Evolutionary conservation across 495 filamentous ascomycete species (phyloP).

Genomic region (Parathielavia appendiculata): DNA sequence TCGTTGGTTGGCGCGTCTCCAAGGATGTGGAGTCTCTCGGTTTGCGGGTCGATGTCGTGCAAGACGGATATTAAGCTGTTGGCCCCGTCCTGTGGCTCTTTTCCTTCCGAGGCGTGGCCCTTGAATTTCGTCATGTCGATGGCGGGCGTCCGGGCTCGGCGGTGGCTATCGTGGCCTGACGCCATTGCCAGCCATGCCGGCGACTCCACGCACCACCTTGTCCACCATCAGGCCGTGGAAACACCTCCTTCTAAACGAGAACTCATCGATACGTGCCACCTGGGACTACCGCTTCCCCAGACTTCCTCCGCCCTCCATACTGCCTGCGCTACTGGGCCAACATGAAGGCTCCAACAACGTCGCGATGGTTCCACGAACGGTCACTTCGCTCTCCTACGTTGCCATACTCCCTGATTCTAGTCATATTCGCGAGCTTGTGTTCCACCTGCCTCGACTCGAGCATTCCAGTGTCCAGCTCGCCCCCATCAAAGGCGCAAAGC

Average conservation of each 20-base stretch:
- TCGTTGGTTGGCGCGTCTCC: constrained; percentile 1
- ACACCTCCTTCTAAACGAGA: constrained; percentile 41
- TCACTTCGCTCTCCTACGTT: constrained; percentile 44
- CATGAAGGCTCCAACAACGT: constrained; percentile 30
- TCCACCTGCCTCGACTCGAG: constrained; percentile 37
- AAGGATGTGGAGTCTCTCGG: background rate
- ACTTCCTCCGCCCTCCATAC: constrained; percentile 37
- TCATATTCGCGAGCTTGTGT: constrained; percentile 36
- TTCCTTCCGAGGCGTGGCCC: too few relatives aligned
- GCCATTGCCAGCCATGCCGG: background rate
- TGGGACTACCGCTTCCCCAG: constrained; percentile 38
- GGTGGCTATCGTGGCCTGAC: background rate
- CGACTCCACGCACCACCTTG: constrained; percentile 11
- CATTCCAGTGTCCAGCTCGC: constrained; percentile 43
- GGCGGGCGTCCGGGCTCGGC: background rate
- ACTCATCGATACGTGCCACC: constrained; percentile 36
- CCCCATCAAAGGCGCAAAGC: constrained; percentile 36
- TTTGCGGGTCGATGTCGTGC: background rate
- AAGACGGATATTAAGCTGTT: background rate
- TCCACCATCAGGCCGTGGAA: constrained; percentile 41
- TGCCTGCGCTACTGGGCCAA: constrained; percentile 35
- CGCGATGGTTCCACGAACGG: constrained; percentile 31
- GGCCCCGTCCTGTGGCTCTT: background rate
- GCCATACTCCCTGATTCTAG: constrained; percentile 43
- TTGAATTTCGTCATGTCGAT: constrained; percentile 1